These are phyloP conservation scores for Diplodia corticola DNA, from an alignment of 2,329 filamentous ascomycete species.

Conservation along the genomic window DNA sequence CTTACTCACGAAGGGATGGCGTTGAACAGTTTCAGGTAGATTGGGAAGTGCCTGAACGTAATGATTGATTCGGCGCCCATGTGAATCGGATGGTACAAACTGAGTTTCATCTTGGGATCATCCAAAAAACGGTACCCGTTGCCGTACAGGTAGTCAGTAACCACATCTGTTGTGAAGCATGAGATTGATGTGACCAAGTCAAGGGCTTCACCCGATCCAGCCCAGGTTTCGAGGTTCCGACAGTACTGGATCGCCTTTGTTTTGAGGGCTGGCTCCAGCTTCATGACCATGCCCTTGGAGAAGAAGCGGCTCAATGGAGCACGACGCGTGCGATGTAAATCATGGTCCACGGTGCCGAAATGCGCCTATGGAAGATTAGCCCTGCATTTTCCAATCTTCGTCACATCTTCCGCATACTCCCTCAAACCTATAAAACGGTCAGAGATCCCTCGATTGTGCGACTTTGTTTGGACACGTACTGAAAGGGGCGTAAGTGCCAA, in stretches of 20 bases:
- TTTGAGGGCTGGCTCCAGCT: conserved; percentile 23
- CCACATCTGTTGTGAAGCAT: conserved; percentile 28
- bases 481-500: background rate
- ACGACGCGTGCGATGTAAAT: conserved; percentile 29
- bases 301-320: conserved; percentile 25
- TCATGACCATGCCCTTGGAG: conserved; percentile 17
- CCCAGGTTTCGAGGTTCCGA: conserved; percentile 21
- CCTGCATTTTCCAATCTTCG: background rate
- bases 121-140: conserved; percentile 26
- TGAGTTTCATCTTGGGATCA: conserved; percentile 1
- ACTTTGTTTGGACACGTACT: background rate
- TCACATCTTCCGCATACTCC: background rate
- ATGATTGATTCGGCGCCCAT: conserved; percentile 26
- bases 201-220: conserved; percentile 22
- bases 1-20: background rate
- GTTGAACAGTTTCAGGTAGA: conserved; percentile 26
- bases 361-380: background rate
- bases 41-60: conserved; percentile 21
- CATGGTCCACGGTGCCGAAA: conserved; percentile 19
- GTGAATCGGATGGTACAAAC: conserved; percentile 18
- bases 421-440: background rate
- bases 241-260: conserved; percentile 18
- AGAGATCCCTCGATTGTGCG: background rate
- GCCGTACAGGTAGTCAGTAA: conserved; percentile 29
- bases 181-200: conserved; percentile 24